Evolutionary conservation across 305 asterid species (phyloP).

Genomic region (Caryopteris hybrid): DNA sequence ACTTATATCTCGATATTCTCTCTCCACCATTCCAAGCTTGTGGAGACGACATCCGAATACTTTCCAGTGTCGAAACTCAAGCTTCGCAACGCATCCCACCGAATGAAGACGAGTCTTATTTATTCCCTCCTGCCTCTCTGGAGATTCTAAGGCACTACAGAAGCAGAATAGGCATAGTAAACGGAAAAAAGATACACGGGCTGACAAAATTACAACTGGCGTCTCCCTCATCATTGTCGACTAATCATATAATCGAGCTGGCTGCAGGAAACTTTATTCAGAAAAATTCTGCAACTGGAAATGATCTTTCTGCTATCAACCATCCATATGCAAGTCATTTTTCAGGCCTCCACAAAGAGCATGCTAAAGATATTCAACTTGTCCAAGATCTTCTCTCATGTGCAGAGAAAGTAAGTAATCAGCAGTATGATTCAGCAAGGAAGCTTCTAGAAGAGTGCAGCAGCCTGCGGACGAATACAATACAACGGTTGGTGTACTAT

Average conservation of each 20-base stretch:
- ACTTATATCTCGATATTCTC: neutral
- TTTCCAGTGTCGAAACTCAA: neutral
- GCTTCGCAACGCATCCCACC: neutral
- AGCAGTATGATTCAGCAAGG: conserved; percentile 24
- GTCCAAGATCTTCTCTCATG: conserved; percentile 11
- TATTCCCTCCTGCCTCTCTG: conserved; percentile 10
- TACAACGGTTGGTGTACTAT: conserved; percentile 16
- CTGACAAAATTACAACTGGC: neutral
- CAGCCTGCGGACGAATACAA: neutral
- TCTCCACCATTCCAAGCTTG: conserved; percentile 10
- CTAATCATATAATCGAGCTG: conserved; percentile 11
- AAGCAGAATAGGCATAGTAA: neutral
- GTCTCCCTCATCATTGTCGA: neutral
- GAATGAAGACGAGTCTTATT: neutral
- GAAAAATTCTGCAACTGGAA: too few relatives aligned
- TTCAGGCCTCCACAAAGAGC: neutral
- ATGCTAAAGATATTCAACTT: conserved; percentile 21
- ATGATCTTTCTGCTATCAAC: neutral
- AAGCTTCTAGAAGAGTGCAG: conserved; percentile 19
- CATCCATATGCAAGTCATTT: conserved; percentile 2
- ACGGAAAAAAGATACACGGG: neutral
- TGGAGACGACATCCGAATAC: neutral
- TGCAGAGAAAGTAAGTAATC: conserved; percentile 27
- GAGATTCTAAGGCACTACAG: neutral
- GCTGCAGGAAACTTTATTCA: conserved; percentile 13